Evolutionary conservation across 2,329 filamentous ascomycete species (phyloP).

Genomic region (Celoporthe dispersa): DNA sequence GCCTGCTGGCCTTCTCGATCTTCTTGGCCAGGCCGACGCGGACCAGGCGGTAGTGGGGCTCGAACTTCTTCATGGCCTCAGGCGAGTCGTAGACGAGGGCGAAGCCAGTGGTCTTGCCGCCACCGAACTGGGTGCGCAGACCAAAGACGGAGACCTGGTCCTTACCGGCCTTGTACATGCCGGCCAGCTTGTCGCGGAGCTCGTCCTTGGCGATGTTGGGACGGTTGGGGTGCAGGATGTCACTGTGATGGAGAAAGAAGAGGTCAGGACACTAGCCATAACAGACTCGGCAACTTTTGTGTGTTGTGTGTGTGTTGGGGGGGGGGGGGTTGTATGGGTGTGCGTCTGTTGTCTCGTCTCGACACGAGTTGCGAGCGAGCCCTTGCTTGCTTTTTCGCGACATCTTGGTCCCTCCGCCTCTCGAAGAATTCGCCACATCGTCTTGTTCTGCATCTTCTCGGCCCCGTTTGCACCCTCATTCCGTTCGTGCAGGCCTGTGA

Average conservation of each 20-base stretch:
- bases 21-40: constrained; percentile 90
- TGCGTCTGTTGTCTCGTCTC: neutral
- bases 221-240: constrained; percentile 98
- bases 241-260: constrained; percentile 59
- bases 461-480: neutral
- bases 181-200: constrained; percentile 90
- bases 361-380: neutral
- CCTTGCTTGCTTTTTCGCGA: too few species aligned
- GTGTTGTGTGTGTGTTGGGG: neutral
- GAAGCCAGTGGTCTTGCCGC: constrained; percentile 99
- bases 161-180: constrained; percentile 98
- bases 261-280: constrained; percentile 4
- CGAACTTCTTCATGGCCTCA: constrained; percentile 99
- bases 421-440: neutral
- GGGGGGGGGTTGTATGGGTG: too few species aligned
- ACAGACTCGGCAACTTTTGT: neutral
- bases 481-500: neutral
- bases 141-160: constrained; percentile 98
- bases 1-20: constrained; percentile 96
- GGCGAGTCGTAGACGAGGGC: constrained; percentile 97
- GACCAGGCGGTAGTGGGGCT: constrained; percentile 96
- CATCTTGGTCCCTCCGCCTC: neutral
- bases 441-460: neutral
- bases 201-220: constrained; percentile 99
- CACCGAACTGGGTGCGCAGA: constrained; percentile 98